Conservation (phyloP, 306 rosid genomes). For the Quercus rubra region DNA sequence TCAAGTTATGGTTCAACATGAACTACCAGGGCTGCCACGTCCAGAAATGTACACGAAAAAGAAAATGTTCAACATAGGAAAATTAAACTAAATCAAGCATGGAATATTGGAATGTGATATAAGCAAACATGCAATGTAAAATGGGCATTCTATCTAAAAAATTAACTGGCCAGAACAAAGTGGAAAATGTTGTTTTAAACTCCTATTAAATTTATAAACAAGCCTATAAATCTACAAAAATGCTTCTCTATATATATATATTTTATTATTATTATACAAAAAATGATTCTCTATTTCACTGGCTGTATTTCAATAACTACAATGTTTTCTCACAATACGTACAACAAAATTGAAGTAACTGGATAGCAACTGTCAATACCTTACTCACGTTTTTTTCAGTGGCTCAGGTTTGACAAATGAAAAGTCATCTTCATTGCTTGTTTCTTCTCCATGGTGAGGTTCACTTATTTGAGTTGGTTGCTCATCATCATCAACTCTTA, state of each 20-base stretch:
- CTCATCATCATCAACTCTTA: conserved; percentile 40
- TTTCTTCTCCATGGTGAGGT: conserved; percentile 25
- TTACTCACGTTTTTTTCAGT: conserved; percentile 4
- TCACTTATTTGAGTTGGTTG: conserved; percentile 21
- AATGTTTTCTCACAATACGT: neutral
- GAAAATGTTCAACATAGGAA: no score
- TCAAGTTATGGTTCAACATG: no score
- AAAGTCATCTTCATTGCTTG: conserved; percentile 38
- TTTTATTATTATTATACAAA: no score
- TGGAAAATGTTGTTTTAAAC: neutral
- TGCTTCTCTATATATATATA: neutral
- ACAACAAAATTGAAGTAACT: neutral
- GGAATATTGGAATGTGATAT: no score
- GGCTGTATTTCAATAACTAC: neutral
- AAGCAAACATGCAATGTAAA: no score
- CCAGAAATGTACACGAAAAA: no score
- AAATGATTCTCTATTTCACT: neutral
- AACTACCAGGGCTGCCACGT: no score
- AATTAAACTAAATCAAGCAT: no score
- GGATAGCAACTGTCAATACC: neutral
- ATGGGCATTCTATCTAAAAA: no score
- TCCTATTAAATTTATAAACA: neutral
- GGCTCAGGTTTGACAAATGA: conserved; percentile 39
- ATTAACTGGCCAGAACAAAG: no score
- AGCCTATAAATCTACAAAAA: neutral